Conservation (phyloP, 306 rosid species). For the Benincasa hispida region DNA sequence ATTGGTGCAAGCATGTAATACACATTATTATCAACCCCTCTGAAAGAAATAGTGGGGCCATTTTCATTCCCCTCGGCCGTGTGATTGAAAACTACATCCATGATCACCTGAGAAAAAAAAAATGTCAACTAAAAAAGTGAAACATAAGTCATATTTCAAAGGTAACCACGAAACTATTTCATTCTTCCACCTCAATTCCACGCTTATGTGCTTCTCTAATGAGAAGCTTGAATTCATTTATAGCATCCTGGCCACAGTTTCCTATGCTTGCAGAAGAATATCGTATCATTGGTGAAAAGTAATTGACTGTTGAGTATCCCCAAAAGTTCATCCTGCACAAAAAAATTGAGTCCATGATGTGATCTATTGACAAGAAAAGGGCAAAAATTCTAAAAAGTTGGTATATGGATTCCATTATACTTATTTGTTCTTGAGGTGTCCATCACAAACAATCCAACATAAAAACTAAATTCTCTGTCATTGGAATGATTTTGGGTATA, state of each 20-base stretch:
- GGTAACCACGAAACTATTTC: conserved; percentile 3
- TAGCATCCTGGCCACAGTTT: conserved; percentile 71
- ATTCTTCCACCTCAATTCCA: conserved; percentile 72
- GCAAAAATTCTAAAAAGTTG: neutral
- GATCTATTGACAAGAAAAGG: neutral
- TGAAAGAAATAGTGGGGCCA: conserved; percentile 79
- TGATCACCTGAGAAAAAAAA: conserved; percentile 56
- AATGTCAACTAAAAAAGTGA: conserved; percentile 3
- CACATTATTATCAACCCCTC: conserved; percentile 77
- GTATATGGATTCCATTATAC: neutral
- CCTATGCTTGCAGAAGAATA: conserved; percentile 65
- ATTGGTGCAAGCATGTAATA: conserved; percentile 92
- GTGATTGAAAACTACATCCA: conserved; percentile 98
- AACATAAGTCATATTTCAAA: neutral
- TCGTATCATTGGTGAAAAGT: conserved; percentile 92
- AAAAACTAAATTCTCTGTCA: neutral
- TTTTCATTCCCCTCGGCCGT: conserved; percentile 99
- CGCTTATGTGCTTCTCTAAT: conserved; percentile 86
- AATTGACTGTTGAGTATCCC: conserved; percentile 92
- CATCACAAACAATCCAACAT: neutral
- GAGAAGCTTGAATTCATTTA: conserved; percentile 74
- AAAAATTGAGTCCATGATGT: neutral
- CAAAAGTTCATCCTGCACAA: conserved; percentile 76
- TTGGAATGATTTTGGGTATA: neutral
- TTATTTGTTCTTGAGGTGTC: neutral